These are phyloP conservation scores for Teratosphaeria pseudoeucalypti DNA, from an alignment of 2,329 filamentous ascomycete species.

Conservation along the genomic window DNA sequence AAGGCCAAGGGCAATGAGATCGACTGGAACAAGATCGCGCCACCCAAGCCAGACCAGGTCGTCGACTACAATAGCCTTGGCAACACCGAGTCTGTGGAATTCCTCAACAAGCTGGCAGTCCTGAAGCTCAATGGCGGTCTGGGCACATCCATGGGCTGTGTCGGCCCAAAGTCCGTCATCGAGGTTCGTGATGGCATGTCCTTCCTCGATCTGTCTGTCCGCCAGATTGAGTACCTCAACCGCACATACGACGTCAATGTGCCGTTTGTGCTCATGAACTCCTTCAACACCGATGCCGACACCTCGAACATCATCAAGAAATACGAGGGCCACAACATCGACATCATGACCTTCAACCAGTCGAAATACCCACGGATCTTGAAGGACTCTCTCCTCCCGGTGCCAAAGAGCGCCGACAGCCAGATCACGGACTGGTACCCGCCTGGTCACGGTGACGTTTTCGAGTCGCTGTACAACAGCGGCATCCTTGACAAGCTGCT, in stretches of 20 bases:
- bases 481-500: slow-evolving; percentile 95
- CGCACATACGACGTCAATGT: slow-evolving; percentile 95
- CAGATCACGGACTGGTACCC: slow-evolving; percentile 96
- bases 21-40: slow-evolving; percentile 93
- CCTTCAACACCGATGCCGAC: slow-evolving; percentile 98
- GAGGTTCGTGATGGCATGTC: slow-evolving; percentile 99
- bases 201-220: slow-evolving; percentile 95
- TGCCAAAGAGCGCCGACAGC: slow-evolving; percentile 79
- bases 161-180: slow-evolving; percentile 98
- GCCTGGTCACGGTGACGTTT: slow-evolving; percentile 97
- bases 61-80: slow-evolving; percentile 86
- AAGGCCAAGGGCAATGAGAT: slow-evolving; percentile 96
- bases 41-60: slow-evolving; percentile 85
- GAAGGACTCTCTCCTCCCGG: slow-evolving; percentile 95
- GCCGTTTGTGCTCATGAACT: slow-evolving; percentile 99
- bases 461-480: slow-evolving; percentile 99
- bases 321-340: slow-evolving; percentile 99
- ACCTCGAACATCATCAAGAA: slow-evolving; percentile 99
- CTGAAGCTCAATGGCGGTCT: slow-evolving; percentile 99
- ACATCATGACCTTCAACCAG: slow-evolving; percentile 99
- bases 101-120: slow-evolving; percentile 94
- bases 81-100: slow-evolving; percentile 82
- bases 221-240: slow-evolving; percentile 99
- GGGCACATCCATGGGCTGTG: slow-evolving; percentile 98
- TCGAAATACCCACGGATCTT: slow-evolving; percentile 95